phyloP scores from a whole-genome alignment of 495 filamentous ascomycete genomes.

The Neurospora tetrasperma region DNA sequence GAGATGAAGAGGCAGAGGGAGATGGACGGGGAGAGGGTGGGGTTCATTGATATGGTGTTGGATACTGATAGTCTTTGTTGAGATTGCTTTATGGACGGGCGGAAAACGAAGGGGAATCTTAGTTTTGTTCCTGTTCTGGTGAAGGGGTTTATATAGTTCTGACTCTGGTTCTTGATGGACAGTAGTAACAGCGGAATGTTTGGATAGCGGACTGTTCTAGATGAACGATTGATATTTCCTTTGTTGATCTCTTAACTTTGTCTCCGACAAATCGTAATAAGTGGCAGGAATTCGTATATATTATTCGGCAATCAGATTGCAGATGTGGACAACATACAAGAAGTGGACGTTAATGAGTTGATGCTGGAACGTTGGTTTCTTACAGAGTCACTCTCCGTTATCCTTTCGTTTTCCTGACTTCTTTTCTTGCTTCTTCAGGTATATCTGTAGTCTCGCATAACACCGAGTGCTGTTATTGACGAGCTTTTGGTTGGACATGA shows the following conservation, averaged over 20 bases:
- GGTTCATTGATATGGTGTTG: background rate
- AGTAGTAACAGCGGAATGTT: background rate
- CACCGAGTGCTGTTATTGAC: no score
- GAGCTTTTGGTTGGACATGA: no score
- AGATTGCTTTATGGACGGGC: background rate
- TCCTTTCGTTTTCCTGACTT: no score
- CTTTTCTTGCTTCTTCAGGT: no score
- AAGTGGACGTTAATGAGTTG: no score
- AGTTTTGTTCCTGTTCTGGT: background rate
- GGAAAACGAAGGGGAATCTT: background rate
- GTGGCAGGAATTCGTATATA: no score
- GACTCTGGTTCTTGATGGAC: background rate
- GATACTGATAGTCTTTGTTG: background rate
- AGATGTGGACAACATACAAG: no score
- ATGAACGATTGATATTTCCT: background rate
- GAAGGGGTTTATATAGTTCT: background rate
- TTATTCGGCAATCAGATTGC: no score
- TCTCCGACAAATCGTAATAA: no score
- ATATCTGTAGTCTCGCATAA: no score
- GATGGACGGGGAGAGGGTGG: background rate
- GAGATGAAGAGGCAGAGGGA: constrained; percentile 3
- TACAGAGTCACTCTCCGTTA: no score
- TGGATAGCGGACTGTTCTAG: background rate
- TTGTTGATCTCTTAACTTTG: background rate
- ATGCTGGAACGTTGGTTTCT: no score